phyloP scores from a whole-genome alignment of 257 asterid genomes.

The Solanum okadae region DNA sequence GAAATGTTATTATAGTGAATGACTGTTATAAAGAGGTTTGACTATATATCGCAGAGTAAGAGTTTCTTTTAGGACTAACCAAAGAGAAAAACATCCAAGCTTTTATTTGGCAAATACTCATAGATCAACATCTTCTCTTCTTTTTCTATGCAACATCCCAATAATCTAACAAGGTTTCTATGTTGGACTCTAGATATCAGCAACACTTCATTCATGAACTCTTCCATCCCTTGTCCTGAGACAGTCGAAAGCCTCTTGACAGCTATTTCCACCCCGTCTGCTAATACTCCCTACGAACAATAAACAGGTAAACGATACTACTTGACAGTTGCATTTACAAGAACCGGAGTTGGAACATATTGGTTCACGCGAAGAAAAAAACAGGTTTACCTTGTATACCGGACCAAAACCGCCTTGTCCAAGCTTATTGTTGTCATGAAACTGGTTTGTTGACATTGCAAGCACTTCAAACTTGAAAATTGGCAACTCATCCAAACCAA shows the following conservation, averaged over 20 bases:
- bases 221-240: slow-evolving; percentile 53
- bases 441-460: slow-evolving; percentile 33
- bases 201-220: slow-evolving; percentile 50
- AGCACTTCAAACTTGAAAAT: slow-evolving; percentile 34
- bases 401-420: slow-evolving; percentile 73
- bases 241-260: slow-evolving; percentile 49
- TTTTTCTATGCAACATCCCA: slow-evolving; percentile 43
- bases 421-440: slow-evolving; percentile 26
- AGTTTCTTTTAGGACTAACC: background rate
- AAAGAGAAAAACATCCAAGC: slow-evolving; percentile 50
- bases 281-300: slow-evolving; percentile 31
- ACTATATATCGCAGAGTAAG: background rate
- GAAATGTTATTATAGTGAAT: background rate
- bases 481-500: slow-evolving; percentile 24
- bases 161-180: slow-evolving; percentile 47
- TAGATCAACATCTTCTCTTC: slow-evolving; percentile 21
- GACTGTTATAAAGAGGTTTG: background rate
- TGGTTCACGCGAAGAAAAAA: background rate
- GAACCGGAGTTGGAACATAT: background rate
- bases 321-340: background rate
- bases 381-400: slow-evolving; percentile 10
- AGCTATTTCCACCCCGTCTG: slow-evolving; percentile 47
- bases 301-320: background rate
- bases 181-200: slow-evolving; percentile 56
- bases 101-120: slow-evolving; percentile 20